phyloP scores from a whole-genome alignment of 805 yeast genomes.

The Sugiyamaella valdiviana region DNA sequence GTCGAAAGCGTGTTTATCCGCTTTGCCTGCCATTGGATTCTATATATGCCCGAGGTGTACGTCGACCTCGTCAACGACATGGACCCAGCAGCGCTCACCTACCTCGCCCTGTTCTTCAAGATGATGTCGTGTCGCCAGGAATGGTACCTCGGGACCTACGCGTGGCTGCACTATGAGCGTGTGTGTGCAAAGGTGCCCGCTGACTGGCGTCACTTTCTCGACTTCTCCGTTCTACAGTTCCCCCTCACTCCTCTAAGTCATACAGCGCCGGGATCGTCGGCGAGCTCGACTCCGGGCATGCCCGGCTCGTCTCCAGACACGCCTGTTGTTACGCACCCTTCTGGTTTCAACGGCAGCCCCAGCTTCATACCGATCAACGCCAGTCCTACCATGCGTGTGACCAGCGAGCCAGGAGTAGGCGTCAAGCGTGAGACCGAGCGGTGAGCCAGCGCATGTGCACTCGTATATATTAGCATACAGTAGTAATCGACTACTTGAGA shows the following conservation, averaged over 20 bases:
- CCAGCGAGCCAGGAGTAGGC: too few species aligned
- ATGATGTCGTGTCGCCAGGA: conserved; percentile 5
- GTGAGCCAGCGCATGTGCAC: too few species aligned
- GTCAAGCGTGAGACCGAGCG: too few species aligned
- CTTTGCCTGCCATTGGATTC: neutral
- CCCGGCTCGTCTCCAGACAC: neutral
- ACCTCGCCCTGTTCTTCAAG: conserved; percentile 2
- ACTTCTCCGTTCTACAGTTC: neutral
- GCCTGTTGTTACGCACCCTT: too few species aligned
- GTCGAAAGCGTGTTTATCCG: neutral
- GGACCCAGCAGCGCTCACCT: conserved; percentile 3
- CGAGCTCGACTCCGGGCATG: neutral
- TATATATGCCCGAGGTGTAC: neutral
- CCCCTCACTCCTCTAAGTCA: neutral
- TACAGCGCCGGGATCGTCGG: neutral
- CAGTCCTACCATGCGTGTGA: too few species aligned
- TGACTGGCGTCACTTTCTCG: neutral
- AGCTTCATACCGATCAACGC: neutral
- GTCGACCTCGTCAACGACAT: conserved; percentile 3
- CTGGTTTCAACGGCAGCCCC: too few species aligned
- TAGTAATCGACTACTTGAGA: too few species aligned
- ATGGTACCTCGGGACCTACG: conserved; percentile 6
- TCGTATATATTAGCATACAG: too few species aligned
- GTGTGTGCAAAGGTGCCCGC: conserved; percentile 1
- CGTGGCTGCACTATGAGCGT: conserved; percentile 8